Evolutionary conservation across 2,329 filamentous ascomycete genomes (phyloP).

Genomic region (Penicillium psychrosexuale): DNA sequence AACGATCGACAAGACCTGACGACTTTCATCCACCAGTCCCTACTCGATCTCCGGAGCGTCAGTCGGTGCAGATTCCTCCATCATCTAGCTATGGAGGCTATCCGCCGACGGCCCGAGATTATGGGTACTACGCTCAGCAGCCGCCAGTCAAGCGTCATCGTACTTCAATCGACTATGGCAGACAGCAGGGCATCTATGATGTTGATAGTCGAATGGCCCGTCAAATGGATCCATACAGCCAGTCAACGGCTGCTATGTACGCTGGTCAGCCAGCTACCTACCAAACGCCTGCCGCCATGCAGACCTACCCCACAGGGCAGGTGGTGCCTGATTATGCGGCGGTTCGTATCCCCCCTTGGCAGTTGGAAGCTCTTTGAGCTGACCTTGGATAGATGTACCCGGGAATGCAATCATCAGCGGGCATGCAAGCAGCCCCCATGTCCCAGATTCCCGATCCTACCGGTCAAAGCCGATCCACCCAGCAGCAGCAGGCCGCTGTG

Average conservation of each 20-base stretch:
- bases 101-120: slow-evolving; percentile 34
- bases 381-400: slow-evolving; percentile 31
- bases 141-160: slow-evolving; percentile 39
- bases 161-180: slow-evolving; percentile 40
- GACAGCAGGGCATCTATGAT: slow-evolving; percentile 37
- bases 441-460: slow-evolving; percentile 36
- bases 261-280: slow-evolving; percentile 32
- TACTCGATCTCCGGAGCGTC: slow-evolving; percentile 39
- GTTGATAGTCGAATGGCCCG: slow-evolving; percentile 36
- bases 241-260: slow-evolving; percentile 32
- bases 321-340: slow-evolving; percentile 38
- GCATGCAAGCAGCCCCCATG: slow-evolving; percentile 32
- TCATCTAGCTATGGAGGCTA: slow-evolving; percentile 33
- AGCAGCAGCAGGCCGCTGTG: slow-evolving; percentile 34
- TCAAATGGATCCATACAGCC: slow-evolving; percentile 38
- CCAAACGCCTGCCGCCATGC: slow-evolving; percentile 35
- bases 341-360: slow-evolving; percentile 24
- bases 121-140: slow-evolving; percentile 32
- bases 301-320: slow-evolving; percentile 35
- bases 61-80: slow-evolving; percentile 35
- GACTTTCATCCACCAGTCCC: slow-evolving; percentile 38
- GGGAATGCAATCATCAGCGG: slow-evolving; percentile 22
- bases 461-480: slow-evolving; percentile 32
- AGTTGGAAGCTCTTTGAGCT: neutral
- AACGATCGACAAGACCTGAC: slow-evolving; percentile 39